Base-by-base conservation (phyloP, 352 stramenopile species). In the Globisporangium polare region DNA sequence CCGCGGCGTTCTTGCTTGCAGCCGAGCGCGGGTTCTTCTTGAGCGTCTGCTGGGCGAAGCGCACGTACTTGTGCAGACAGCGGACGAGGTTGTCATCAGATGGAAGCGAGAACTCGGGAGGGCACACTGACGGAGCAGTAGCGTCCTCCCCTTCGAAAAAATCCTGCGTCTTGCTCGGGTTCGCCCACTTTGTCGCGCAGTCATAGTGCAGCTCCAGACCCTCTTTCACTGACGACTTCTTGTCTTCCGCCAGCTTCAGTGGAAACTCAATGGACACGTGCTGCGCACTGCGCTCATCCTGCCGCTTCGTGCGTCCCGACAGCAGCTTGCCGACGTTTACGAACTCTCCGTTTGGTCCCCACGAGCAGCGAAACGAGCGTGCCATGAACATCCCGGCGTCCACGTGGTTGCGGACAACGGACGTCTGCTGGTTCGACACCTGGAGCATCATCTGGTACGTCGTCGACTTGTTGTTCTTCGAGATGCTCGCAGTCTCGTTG, bases 321-420 rank as follows among this genome's bases (percentile, higher is more conserved):
- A 71, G 60, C 15, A 83, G 56, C 27, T 74, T 82, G 53, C 73
- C 78, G 7, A 86, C 58, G 62, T 91, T 89, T 45, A 91, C 76
- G 1, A 94, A 55, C 43, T 90, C 77, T 2, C 85, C 85, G 29
- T 89, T 88, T 24, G 85, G 85, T 1, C 85, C 85, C 81, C 83
- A 94, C 7, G 81, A 90, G 47, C 83, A 91, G 20, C 85, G 83
- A 74, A 92, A 92, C 46, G 85, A 92, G 15, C 83, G 83, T 17
- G 80, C 75, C 70, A 92, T 88, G 42, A 90, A 92, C 45, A 94
- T 73, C 0, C 80, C 80, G 8, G 73, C 67, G 35, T 94, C 85
- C 15, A 79, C 66, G 37, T 88, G 59, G 57, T 89, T 88, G 41
- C 68, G 76, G 29, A 80, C 77, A 1, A 74, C 63, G 39, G 62